Evolutionary conservation across 345 rosid genomes (phyloP).

Genomic region (Camelina neglecta): DNA sequence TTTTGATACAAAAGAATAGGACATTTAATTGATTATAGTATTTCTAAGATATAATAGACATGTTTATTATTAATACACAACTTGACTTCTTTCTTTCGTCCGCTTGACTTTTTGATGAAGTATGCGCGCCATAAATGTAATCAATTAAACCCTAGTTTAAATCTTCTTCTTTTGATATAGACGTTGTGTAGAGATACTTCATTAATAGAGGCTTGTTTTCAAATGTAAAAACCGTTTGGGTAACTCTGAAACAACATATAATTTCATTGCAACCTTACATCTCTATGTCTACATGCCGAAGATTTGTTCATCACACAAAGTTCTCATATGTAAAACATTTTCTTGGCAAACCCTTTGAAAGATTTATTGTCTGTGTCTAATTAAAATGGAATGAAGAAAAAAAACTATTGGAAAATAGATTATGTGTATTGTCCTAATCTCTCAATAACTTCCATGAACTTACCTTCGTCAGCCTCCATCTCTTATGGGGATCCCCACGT

Average conservation of each 20-base stretch:
- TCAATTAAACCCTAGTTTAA: neutral
- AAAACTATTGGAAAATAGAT: neutral
- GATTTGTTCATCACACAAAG: neutral
- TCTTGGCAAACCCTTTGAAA: neutral
- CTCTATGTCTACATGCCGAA: neutral
- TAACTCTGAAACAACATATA: neutral
- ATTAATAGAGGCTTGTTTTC: neutral
- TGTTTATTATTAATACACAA: neutral
- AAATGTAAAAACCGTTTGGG: neutral
- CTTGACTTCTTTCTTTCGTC: constrained; percentile 1
- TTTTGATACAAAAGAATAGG: neutral
- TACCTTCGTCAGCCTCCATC: constrained; percentile 27
- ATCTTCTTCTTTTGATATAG: neutral
- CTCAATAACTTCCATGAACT: constrained; percentile 41
- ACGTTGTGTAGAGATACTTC: neutral
- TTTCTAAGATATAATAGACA: neutral
- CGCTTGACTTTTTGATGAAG: constrained; percentile 4
- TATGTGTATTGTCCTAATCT: constrained; percentile 20
- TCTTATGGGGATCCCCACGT: constrained; percentile 12
- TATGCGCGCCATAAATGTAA: constrained; percentile 1
- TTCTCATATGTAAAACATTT: neutral
- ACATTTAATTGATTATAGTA: neutral
- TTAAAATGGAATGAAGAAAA: neutral
- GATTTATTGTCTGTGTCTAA: neutral
- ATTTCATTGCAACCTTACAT: neutral